Base-by-base conservation (phyloP, 176 grass and related monocot genomes). In the Urochloa ruziziensis region DNA sequence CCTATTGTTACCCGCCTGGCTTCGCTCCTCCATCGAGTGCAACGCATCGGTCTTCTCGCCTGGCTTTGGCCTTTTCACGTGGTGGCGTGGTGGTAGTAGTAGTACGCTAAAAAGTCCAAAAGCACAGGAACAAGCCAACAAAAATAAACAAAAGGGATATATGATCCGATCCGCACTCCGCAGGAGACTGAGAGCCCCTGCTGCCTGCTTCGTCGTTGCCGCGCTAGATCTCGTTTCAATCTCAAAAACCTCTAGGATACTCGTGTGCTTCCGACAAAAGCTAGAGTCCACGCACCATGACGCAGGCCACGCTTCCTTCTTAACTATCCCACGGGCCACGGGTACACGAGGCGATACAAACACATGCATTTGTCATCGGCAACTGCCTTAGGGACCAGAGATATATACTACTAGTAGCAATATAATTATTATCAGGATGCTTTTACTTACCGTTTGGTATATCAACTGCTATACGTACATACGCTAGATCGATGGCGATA, bases 61-160 rank as follows among this genome's bases (percentile, higher is more conserved):
- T 29, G 61, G 10, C 21, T 80, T 51, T 63, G 52, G 13, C 36
- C 16, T 46, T 83, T 52, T 76, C 88, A 81, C 88, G 33, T 81
- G 88, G 88, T 62, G 21, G 19, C 3, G n/a, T 58, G 54, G 7
- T 6, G 24, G 6, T 28, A 47, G 13, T 7, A 75, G 82, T 18
- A 4, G 49, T 52, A 70, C 62, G 53, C 65, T n/a, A 13, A n/a
- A 1, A 28, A 1, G 42, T 25, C 83, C 82, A 77, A 39, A 29
- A 70, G 83, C 52, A 16, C 49, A 11, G 4, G 29, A 59, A 68
- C 77, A 70, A 32, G 15, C 23, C 0, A 80, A 14, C 76, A 32
- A 43, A 48, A 67, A 59, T 89, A 69, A 85, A 74, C 75, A 72
- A 73, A 78, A 64, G 10, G 24, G 17, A n/a, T 73, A n/a, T n/a